phyloP scores from a whole-genome alignment of 306 rosid species.

The Sphenostylis stenocarpa region DNA sequence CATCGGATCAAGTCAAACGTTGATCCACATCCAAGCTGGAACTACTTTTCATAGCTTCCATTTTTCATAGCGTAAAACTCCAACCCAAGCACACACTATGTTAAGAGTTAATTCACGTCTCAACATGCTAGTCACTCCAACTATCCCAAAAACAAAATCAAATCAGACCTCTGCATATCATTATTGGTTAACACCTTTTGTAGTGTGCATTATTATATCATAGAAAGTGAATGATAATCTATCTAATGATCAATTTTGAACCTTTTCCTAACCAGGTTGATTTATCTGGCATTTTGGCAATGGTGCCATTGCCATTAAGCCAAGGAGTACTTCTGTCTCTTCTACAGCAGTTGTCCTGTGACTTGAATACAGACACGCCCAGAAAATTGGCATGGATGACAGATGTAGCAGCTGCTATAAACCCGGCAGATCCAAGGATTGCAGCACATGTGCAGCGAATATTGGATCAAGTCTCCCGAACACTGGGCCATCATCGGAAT shows the following conservation, averaged over 20 bases:
- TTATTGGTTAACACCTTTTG: slow-evolving; percentile 10
- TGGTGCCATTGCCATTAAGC: slow-evolving; percentile 63
- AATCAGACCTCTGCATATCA: neutral
- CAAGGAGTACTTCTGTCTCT: slow-evolving; percentile 78
- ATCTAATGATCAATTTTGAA: slow-evolving; percentile 1
- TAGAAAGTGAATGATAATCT: neutral
- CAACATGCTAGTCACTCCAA: neutral
- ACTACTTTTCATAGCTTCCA: too few species aligned
- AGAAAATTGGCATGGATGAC: slow-evolving; percentile 70
- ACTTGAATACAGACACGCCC: slow-evolving; percentile 47
- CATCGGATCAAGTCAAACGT: too few species aligned
- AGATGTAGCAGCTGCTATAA: slow-evolving; percentile 59
- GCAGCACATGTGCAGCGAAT: slow-evolving; percentile 48
- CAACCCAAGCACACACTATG: too few species aligned
- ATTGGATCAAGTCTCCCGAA: slow-evolving; percentile 58
- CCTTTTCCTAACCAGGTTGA: slow-evolving; percentile 56
- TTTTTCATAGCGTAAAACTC: too few species aligned
- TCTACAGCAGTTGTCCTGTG: slow-evolving; percentile 70
- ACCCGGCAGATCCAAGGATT: slow-evolving; percentile 60
- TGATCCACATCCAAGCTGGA: too few species aligned
- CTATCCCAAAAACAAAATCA: neutral
- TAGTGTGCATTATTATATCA: slow-evolving; percentile 14
- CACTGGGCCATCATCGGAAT: slow-evolving; percentile 50
- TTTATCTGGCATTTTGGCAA: slow-evolving; percentile 52
- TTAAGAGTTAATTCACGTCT: neutral